Percentiles rank a stretch among this genome's conserved stretches.
Conservation (phyloP, 352 stramenopile species). For the Phytophthora sp. region DNA sequence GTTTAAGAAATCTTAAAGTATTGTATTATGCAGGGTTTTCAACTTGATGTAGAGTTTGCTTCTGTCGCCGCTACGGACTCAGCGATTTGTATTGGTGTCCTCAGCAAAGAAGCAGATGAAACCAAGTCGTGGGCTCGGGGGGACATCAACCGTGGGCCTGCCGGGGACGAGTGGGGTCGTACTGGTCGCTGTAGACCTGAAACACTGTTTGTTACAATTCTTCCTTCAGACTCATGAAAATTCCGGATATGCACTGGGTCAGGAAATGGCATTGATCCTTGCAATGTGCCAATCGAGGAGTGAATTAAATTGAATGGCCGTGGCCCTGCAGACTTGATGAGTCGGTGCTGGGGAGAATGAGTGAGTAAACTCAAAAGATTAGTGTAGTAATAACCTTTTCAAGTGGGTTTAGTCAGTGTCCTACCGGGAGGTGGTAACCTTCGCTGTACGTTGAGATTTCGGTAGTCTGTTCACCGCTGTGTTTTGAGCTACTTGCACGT, state of each 20-base stretch:
- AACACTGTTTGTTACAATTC: background rate
- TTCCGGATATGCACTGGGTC: constrained; percentile 1
- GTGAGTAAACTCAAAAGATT: no score
- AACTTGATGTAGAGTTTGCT: background rate
- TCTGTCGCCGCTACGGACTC: background rate
- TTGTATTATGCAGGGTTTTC: background rate
- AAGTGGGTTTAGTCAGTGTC: background rate
- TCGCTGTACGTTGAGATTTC: constrained; percentile 26
- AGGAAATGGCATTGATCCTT: constrained; percentile 29
- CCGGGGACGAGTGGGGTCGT: constrained; percentile 61
- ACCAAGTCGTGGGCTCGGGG: constrained; percentile 33
- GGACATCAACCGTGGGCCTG: constrained; percentile 34
- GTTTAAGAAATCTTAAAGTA: background rate
- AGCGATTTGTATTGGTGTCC: background rate
- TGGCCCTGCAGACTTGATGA: constrained; percentile 48
- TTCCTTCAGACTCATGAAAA: constrained; percentile 10
- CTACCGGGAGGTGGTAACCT: constrained; percentile 57
- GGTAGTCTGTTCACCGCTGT: background rate
- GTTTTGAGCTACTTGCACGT: constrained; percentile 1
- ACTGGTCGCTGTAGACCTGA: constrained; percentile 31
- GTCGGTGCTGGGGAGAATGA: constrained; percentile 42
- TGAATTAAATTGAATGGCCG: constrained; percentile 49
- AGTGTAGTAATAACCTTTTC: no score
- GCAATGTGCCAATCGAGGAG: constrained; percentile 29
- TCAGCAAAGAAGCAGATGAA: constrained; percentile 27